Conservation (phyloP, 768 basidiomycete genomes). For the Psilocybe sp. region DNA sequence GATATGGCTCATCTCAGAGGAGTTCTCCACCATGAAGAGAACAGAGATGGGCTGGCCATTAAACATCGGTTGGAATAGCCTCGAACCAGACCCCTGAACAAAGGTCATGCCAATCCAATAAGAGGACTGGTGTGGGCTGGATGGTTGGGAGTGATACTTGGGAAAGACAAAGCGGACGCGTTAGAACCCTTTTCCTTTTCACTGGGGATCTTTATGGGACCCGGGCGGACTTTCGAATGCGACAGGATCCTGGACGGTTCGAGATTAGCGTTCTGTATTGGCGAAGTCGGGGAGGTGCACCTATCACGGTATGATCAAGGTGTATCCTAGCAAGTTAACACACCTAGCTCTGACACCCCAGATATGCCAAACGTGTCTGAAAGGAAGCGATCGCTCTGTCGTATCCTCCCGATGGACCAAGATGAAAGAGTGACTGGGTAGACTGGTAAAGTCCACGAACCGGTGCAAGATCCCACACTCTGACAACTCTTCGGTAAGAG, state of each 20-base stretch:
- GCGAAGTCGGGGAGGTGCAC: background rate
- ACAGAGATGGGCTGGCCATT: slow-evolving; percentile 33
- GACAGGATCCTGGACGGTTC: slow-evolving; percentile 1
- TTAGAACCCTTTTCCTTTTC: slow-evolving; percentile 11
- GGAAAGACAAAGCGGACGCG: slow-evolving; percentile 11
- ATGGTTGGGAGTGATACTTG: slow-evolving; percentile 11
- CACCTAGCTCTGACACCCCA: no score
- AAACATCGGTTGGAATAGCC: slow-evolving; percentile 17
- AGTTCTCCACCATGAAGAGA: slow-evolving; percentile 59
- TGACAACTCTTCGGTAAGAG: background rate
- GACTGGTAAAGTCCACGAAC: background rate
- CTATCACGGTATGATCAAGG: background rate
- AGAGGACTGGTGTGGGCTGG: slow-evolving; percentile 6
- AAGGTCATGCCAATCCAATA: slow-evolving; percentile 16
- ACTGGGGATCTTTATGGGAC: slow-evolving; percentile 40
- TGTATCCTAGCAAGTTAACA: no score
- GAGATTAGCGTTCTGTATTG: slow-evolving; percentile 11
- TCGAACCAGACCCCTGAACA: slow-evolving; percentile 8
- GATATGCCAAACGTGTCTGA: no score
- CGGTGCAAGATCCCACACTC: background rate
- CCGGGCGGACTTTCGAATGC: slow-evolving; percentile 38
- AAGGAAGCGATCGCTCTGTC: no score
- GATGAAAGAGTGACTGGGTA: background rate
- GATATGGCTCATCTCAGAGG: slow-evolving; percentile 36
- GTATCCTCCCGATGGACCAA: background rate